These are phyloP conservation scores for Akanthomyces uredinophilus DNA, from an alignment of 2,329 filamentous ascomycete species.

Conservation along the genomic window DNA sequence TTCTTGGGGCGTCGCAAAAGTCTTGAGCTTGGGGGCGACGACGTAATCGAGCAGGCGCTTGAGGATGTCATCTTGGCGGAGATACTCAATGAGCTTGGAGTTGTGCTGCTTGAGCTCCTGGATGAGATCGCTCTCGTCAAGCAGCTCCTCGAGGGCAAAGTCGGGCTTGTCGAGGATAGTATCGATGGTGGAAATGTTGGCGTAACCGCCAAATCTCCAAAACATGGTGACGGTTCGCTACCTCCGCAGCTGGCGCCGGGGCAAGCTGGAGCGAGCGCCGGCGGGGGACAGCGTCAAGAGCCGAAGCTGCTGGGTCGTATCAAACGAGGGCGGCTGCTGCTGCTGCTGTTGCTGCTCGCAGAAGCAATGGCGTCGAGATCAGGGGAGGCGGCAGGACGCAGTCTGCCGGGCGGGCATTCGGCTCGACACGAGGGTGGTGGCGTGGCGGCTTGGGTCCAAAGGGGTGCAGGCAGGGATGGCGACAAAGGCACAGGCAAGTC, in stretches of 20 bases:
- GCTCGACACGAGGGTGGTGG: slow-evolving; percentile 1
- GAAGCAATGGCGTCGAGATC: neutral
- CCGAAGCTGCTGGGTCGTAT: neutral
- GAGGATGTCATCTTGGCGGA: slow-evolving; percentile 81
- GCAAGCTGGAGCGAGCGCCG: slow-evolving; percentile 13
- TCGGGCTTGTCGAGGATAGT: slow-evolving; percentile 95
- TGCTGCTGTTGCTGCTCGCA: neutral
- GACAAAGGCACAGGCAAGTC: neutral
- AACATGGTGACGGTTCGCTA: slow-evolving; percentile 69
- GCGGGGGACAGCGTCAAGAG: neutral
- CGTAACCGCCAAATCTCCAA: slow-evolving; percentile 98
- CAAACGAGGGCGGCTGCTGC: neutral
- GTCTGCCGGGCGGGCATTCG: slow-evolving; percentile 10
- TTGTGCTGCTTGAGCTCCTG: slow-evolving; percentile 98
- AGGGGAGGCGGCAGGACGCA: neutral
- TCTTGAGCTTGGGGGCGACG: slow-evolving; percentile 67
- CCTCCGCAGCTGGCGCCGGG: neutral
- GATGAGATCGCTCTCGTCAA: slow-evolving; percentile 93
- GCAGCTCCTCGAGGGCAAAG: slow-evolving; percentile 89
- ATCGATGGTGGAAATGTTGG: slow-evolving; percentile 94
- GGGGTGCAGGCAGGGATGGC: slow-evolving; percentile 10
- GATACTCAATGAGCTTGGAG: slow-evolving; percentile 91
- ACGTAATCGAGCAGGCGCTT: slow-evolving; percentile 87
- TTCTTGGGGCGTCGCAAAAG: slow-evolving; percentile 46
- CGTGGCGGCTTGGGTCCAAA: slow-evolving; percentile 7